A percentile compares a stretch with the other conserved stretches of the same genome.
These are phyloP conservation scores for Ceratocystis huliohia DNA, from an alignment of 2,329 filamentous ascomycete genomes.

Conservation along the genomic window DNA sequence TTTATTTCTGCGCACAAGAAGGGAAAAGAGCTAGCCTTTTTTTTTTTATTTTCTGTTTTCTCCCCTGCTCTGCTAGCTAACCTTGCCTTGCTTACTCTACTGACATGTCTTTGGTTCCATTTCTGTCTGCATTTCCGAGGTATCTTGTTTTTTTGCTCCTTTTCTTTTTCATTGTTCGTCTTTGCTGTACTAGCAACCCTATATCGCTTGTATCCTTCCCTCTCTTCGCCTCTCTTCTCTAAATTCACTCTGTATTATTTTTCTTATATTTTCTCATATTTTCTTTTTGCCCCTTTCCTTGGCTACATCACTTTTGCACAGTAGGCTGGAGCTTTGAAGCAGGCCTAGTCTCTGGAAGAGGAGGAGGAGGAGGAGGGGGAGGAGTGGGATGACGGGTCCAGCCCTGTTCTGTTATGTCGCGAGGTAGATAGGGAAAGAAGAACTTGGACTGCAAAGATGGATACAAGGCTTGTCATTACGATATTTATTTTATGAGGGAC, in stretches of 20 bases:
- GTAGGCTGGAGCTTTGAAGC: too few species aligned
- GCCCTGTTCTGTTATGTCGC: too few species aligned
- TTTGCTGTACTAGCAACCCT: background rate
- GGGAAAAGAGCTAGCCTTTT: background rate
- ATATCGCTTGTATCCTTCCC: background rate
- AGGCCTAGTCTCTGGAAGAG: too few species aligned
- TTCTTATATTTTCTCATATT: background rate
- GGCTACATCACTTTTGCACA: too few species aligned
- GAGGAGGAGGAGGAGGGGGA: too few species aligned
- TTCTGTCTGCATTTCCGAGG: background rate
- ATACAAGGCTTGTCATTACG: too few species aligned
- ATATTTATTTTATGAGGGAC: too few species aligned
- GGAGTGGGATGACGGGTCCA: too few species aligned
- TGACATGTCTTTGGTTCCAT: background rate
- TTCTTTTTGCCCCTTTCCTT: background rate
- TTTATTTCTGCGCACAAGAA: background rate
- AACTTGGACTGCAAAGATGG: too few species aligned
- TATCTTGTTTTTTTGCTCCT: background rate
- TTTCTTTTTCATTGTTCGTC: background rate
- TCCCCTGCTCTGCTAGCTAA: too few species aligned
- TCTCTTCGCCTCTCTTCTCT: background rate
- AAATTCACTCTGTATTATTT: background rate
- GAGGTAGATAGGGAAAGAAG: too few species aligned
- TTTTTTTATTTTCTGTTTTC: background rate
- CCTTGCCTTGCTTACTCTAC: too few species aligned